Percentiles rank a stretch among this genome's conserved stretches.
phyloP scores from a whole-genome alignment of 2,329 filamentous ascomycete species.

The Orbilia quercus region DNA sequence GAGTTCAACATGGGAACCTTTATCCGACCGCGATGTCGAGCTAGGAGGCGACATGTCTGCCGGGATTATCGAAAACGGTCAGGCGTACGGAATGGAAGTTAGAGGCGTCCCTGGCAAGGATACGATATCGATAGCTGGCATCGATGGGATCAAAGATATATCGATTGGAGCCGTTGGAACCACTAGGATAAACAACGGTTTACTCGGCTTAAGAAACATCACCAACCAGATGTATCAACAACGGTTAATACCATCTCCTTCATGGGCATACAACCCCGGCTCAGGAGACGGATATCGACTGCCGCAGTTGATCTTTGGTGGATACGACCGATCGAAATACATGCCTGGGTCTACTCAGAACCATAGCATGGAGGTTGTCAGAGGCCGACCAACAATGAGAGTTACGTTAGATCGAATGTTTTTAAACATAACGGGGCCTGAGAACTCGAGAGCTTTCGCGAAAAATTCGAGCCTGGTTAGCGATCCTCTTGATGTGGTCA shows the following conservation, averaged over 20 bases:
- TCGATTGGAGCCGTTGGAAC: conserved; percentile 39
- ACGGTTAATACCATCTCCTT: conserved; percentile 45
- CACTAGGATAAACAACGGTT: conserved; percentile 46
- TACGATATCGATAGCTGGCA: conserved; percentile 39
- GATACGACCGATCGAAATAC: conserved; percentile 48
- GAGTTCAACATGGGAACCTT: conserved; percentile 38
- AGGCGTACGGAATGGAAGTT: conserved; percentile 50
- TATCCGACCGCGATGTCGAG: conserved; percentile 37
- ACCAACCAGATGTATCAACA: conserved; percentile 48
- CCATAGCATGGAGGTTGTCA: conserved; percentile 25
- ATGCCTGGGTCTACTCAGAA: conserved; percentile 37
- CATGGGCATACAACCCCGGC: conserved; percentile 49
- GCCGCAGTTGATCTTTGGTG: conserved; percentile 49
- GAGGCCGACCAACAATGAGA: conserved; percentile 37
- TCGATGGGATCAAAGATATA: conserved; percentile 31
- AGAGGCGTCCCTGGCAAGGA: conserved; percentile 32
- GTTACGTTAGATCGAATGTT: conserved; percentile 35
- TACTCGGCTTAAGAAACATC: conserved; percentile 46
- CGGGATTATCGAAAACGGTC: conserved; percentile 39
- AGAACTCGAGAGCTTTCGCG: conserved; percentile 24
- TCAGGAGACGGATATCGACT: conserved; percentile 26
- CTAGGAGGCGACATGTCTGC: conserved; percentile 43
- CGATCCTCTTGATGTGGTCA: conserved; percentile 27
- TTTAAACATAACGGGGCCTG: conserved; percentile 44
- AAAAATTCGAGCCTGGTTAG: conserved; percentile 45